Evolutionary conservation across 768 basidiomycete genomes (phyloP).

Genomic region (Tricholoma terreum): DNA sequence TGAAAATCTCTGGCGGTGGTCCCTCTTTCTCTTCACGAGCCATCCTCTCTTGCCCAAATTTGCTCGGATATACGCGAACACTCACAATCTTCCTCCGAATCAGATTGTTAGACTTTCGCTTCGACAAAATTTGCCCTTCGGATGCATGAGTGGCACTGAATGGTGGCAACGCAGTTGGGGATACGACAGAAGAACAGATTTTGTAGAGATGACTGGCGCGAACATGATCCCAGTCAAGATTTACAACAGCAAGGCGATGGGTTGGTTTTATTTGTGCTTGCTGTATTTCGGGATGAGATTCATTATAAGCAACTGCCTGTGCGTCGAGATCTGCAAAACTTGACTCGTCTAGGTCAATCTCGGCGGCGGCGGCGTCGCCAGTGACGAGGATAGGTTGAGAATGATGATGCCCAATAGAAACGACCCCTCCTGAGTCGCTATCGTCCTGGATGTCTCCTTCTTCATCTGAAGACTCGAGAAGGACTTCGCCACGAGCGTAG

Average conservation of each 20-base stretch:
- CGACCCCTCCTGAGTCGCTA: constrained; percentile 44
- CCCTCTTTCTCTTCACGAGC: constrained; percentile 86
- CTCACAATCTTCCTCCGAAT: constrained; percentile 66
- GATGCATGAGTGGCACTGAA: constrained; percentile 12
- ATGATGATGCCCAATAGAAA: constrained; percentile 48
- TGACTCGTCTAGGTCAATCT: constrained; percentile 81
- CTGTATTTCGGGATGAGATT: constrained; percentile 45
- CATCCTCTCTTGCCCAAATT: constrained; percentile 89
- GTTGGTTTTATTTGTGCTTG: constrained; percentile 46
- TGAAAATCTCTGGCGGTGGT: constrained; percentile 83
- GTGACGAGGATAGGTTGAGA: constrained; percentile 39
- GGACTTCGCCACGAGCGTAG: constrained; percentile 85
- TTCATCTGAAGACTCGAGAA: constrained; percentile 87
- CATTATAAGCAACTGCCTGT: constrained; percentile 61
- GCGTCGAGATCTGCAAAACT: constrained; percentile 69
- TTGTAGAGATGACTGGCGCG: constrained; percentile 87
- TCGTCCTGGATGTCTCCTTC: constrained; percentile 40
- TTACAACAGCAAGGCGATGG: constrained; percentile 82
- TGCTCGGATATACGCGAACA: constrained; percentile 87
- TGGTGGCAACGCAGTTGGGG: constrained; percentile 42
- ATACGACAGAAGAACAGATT: constrained; percentile 86
- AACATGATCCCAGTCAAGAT: constrained; percentile 98
- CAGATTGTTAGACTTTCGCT: constrained; percentile 28
- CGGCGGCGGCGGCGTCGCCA: constrained; percentile 38
- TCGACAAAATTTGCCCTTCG: constrained; percentile 13